A percentile compares a stretch with the other conserved stretches of the same genome.
These are phyloP conservation scores for Dothiorella sarmentorum DNA, from an alignment of 2,329 filamentous ascomycete species.

Conservation along the genomic window DNA sequence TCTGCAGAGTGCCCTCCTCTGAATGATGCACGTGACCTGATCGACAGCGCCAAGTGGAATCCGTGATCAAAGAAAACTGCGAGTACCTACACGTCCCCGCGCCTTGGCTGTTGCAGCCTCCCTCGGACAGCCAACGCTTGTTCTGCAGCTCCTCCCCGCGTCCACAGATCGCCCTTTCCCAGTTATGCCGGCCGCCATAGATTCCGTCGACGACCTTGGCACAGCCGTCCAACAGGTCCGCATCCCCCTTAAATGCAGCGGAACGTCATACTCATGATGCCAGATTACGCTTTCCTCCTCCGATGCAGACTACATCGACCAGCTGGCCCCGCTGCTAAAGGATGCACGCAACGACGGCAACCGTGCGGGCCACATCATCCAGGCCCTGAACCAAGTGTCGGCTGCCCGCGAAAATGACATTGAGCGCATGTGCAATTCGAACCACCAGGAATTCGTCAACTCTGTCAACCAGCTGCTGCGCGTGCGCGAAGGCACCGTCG, in stretches of 20 bases:
- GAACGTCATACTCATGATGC: conserved; percentile 13
- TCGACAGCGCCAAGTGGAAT: neutral
- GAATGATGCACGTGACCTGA: neutral
- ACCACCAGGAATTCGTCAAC: conserved; percentile 92
- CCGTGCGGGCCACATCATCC: conserved; percentile 68
- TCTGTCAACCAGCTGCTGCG: conserved; percentile 92
- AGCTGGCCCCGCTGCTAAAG: conserved; percentile 89
- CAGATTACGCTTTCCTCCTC: conserved; percentile 91
- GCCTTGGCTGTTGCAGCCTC: neutral
- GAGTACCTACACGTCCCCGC: neutral
- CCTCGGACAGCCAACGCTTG: neutral
- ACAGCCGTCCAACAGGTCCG: conserved; percentile 50
- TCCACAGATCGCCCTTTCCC: neutral
- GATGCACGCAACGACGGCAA: conserved; percentile 73
- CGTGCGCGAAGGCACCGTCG: conserved; percentile 85
- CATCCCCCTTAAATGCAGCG: conserved; percentile 13
- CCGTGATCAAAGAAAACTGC: neutral
- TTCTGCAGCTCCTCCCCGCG: neutral
- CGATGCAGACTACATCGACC: conserved; percentile 91
- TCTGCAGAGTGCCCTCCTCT: neutral
- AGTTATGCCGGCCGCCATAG: conserved; percentile 36
- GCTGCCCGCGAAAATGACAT: conserved; percentile 87
- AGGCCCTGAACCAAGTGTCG: conserved; percentile 76
- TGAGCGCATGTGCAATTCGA: conserved; percentile 88
- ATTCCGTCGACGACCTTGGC: conserved; percentile 47